These are phyloP conservation scores for Collybia sordida DNA, from an alignment of 768 basidiomycete species.

Conservation along the genomic window DNA sequence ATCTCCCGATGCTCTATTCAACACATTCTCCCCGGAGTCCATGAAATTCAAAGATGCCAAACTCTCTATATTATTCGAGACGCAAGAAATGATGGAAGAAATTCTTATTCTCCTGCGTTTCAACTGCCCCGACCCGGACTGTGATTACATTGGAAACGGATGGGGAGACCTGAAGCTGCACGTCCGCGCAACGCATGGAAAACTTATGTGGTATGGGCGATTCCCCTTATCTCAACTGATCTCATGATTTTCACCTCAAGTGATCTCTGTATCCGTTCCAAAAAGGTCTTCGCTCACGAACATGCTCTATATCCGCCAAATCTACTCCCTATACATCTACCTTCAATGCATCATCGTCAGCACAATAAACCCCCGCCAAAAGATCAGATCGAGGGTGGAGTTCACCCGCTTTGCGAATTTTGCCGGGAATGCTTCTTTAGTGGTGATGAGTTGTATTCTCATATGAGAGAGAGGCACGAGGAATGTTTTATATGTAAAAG, in stretches of 20 bases:
- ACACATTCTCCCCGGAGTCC: slow-evolving; percentile 52
- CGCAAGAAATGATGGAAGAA: slow-evolving; percentile 92
- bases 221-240: background rate
- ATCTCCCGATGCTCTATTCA: slow-evolving; percentile 60
- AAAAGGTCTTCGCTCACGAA: slow-evolving; percentile 96
- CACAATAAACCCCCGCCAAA: slow-evolving; percentile 38
- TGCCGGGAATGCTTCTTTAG: slow-evolving; percentile 92
- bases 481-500: slow-evolving; percentile 95
- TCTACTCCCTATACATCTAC: slow-evolving; percentile 69
- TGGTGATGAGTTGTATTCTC: slow-evolving; percentile 90
- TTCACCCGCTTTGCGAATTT: slow-evolving; percentile 83
- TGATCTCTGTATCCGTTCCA: slow-evolving; percentile 82
- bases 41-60: slow-evolving; percentile 70
- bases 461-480: slow-evolving; percentile 93
- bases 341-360: slow-evolving; percentile 54
- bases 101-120: slow-evolving; percentile 88
- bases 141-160: slow-evolving; percentile 80
- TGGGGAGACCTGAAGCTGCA: slow-evolving; percentile 93
- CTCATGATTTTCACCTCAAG: slow-evolving; percentile 32
- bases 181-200: slow-evolving; percentile 70
- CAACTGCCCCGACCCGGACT: slow-evolving; percentile 87
- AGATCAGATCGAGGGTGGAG: slow-evolving; percentile 66
- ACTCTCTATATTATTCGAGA: slow-evolving; percentile 84
- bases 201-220: slow-evolving; percentile 72
- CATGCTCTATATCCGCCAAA: slow-evolving; percentile 77